Conservation (phyloP, 345 rosid genomes). For the Ceriops decandra region DNA sequence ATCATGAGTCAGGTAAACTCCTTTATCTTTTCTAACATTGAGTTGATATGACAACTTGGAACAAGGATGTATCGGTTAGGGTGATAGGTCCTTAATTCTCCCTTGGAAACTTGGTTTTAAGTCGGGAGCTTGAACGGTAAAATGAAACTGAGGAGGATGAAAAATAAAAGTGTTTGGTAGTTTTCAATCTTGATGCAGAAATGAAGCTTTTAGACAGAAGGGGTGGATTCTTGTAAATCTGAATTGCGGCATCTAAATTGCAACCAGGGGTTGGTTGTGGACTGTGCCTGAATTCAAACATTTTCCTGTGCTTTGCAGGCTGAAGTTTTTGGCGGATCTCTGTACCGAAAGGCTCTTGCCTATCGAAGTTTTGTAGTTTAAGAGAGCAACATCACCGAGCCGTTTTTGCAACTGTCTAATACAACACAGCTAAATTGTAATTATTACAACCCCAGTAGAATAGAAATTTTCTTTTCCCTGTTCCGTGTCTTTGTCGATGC, state of each 20-base stretch:
- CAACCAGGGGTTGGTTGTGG: not conserved
- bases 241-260: not conserved
- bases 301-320: conserved; percentile 29
- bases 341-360: conserved; percentile 19
- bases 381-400: conserved; percentile 8
- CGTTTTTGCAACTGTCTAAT: conserved; percentile 18
- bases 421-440: conserved; percentile 42
- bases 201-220: too few species aligned
- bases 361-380: conserved; percentile 38
- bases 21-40: not conserved
- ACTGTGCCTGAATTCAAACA: not conserved
- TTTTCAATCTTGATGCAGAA: not conserved
- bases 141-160: too few species aligned
- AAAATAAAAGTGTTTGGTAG: not conserved
- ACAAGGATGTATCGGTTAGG: not conserved
- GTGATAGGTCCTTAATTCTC: too few species aligned
- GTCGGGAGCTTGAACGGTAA: too few species aligned
- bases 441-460: conserved; percentile 27
- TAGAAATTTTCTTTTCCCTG: not conserved
- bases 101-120: too few species aligned
- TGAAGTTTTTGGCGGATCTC: conserved; percentile 19
- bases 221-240: not conserved
- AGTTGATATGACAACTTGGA: not conserved
- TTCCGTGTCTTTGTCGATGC: not conserved
- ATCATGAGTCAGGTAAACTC: conserved; percentile 43